Percentiles rank a stretch among this genome's conserved stretches.
These are phyloP conservation scores for Saccharata proteae DNA, from an alignment of 2,329 filamentous ascomycete species.

Conservation along the genomic window DNA sequence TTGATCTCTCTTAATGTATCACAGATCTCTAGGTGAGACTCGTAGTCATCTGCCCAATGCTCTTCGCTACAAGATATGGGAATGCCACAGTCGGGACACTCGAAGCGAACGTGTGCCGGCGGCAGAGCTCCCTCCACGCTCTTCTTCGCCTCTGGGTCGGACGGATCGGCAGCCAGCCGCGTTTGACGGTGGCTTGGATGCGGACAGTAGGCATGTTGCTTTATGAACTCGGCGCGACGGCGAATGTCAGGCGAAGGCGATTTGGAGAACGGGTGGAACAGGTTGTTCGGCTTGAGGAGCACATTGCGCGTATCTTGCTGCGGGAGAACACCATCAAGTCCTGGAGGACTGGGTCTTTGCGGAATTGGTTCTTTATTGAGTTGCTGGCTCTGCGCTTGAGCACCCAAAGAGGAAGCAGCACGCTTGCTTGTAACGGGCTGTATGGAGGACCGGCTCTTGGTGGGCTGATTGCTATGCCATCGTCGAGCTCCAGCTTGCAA, in stretches of 20 bases:
- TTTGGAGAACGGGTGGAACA: constrained; percentile 84
- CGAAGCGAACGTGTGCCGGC: constrained; percentile 77
- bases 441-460: constrained; percentile 17
- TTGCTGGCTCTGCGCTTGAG: constrained; percentile 17
- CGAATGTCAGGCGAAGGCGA: constrained; percentile 86
- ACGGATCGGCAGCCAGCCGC: constrained; percentile 50
- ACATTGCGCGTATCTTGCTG: constrained; percentile 1
- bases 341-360: neutral
- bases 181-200: constrained; percentile 78
- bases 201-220: constrained; percentile 84
- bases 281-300: constrained; percentile 59
- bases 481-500: constrained; percentile 13
- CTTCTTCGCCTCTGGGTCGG: constrained; percentile 52
- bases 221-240: constrained; percentile 78
- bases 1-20: constrained; percentile 88
- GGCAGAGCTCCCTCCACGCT: constrained; percentile 43
- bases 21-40: constrained; percentile 82
- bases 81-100: constrained; percentile 91
- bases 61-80: constrained; percentile 88
- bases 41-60: constrained; percentile 94
- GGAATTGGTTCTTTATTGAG: constrained; percentile 20
- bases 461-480: constrained; percentile 21
- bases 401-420: constrained; percentile 18
- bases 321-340: neutral
- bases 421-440: constrained; percentile 17